A percentile compares a stretch with the other conserved stretches of the same genome.
phyloP scores from a whole-genome alignment of 176 grass and related monocot species.

The Hordeum vulgare region DNA sequence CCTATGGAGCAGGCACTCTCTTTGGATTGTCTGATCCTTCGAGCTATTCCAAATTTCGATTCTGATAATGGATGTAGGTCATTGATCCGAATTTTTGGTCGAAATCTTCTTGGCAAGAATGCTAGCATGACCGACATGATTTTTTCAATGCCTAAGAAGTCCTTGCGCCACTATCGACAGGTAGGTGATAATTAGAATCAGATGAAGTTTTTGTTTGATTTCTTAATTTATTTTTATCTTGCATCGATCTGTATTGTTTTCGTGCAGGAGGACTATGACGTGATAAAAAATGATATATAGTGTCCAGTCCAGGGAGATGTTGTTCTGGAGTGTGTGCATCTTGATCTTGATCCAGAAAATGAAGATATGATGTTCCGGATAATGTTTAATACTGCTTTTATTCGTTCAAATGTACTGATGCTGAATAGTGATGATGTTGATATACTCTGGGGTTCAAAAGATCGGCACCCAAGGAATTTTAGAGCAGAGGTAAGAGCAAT shows the following conservation, averaged over 20 bases:
- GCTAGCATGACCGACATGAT: slow-evolving; percentile 46
- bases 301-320: slow-evolving; percentile 97
- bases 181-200: slow-evolving; percentile 32
- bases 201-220: slow-evolving; percentile 24
- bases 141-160: slow-evolving; percentile 90
- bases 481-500: slow-evolving; percentile 70
- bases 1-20: slow-evolving; percentile 81
- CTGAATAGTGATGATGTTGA: slow-evolving; percentile 90
- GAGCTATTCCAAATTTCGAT: slow-evolving; percentile 85
- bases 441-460: slow-evolving; percentile 86
- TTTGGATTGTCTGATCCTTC: slow-evolving; percentile 96
- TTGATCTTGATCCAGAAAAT: slow-evolving; percentile 87
- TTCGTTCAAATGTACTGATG: slow-evolving; percentile 91
- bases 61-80: slow-evolving; percentile 87
- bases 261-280: slow-evolving; percentile 81
- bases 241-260: slow-evolving; percentile 4
- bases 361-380: slow-evolving; percentile 99
- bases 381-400: slow-evolving; percentile 98
- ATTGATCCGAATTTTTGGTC: slow-evolving; percentile 80
- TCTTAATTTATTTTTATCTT: neutral
- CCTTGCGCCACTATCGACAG: slow-evolving; percentile 80
- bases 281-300: slow-evolving; percentile 98
- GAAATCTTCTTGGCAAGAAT: slow-evolving; percentile 66
- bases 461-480: slow-evolving; percentile 76
- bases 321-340: slow-evolving; percentile 97